Percentiles rank a stretch among this genome's conserved stretches.
Conservation (phyloP, 2,329 filamentous ascomycete genomes). For the Cryphonectria nitschkei region DNA sequence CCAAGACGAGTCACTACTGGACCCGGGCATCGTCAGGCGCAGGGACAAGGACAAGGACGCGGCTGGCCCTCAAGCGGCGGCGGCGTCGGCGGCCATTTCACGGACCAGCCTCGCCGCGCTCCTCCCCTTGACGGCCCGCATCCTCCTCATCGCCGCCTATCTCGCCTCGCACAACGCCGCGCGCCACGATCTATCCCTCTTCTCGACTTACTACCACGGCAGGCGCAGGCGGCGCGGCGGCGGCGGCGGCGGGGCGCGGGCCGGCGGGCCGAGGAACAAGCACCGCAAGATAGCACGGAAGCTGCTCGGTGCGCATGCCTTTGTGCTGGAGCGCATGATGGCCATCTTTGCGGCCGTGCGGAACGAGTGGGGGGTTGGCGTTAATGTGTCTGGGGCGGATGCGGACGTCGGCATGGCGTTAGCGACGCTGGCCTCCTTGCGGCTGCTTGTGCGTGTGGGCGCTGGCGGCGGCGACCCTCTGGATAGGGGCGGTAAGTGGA, state of each 20-base stretch:
- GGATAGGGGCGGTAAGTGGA: constrained; percentile 74
- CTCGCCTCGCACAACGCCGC: constrained; percentile 80
- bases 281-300: constrained; percentile 77
- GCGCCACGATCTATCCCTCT: constrained; percentile 73
- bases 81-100: constrained; percentile 17
- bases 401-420: constrained; percentile 66
- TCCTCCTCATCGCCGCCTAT: constrained; percentile 77
- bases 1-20: constrained; percentile 71
- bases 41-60: constrained; percentile 32
- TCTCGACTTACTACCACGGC: constrained; percentile 70
- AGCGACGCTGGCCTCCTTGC: constrained; percentile 72
- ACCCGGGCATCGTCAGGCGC: constrained; percentile 60
- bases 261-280: constrained; percentile 47
- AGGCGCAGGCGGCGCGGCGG: constrained; percentile 51
- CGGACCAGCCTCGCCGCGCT: constrained; percentile 55
- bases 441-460: constrained; percentile 69
- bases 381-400: constrained; percentile 44
- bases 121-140: constrained; percentile 73
- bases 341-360: constrained; percentile 75
- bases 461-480: constrained; percentile 61
- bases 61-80: background rate
- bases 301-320: constrained; percentile 75
- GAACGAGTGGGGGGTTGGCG: constrained; percentile 50
- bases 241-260: constrained; percentile 43
- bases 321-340: constrained; percentile 76